These are phyloP conservation scores for Trichophaea hybrida DNA, from an alignment of 2,329 filamentous ascomycete genomes.

Conservation along the genomic window DNA sequence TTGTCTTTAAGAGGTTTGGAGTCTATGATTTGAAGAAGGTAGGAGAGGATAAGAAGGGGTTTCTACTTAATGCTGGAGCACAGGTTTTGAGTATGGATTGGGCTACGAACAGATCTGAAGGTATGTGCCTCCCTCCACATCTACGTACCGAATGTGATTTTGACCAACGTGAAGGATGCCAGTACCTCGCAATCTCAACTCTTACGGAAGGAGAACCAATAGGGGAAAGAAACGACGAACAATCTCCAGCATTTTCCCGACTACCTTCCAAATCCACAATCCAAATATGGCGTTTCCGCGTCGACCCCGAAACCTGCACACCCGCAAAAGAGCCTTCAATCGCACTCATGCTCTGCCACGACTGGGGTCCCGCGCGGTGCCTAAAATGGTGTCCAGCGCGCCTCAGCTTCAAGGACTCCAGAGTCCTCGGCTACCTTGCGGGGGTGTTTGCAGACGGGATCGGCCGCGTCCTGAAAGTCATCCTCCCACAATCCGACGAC, in stretches of 20 bases:
- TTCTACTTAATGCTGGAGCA: slow-evolving; percentile 35
- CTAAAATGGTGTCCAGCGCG: slow-evolving; percentile 38
- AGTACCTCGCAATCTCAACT: slow-evolving; percentile 36
- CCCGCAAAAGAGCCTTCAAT: slow-evolving; percentile 32
- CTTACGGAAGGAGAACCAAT: slow-evolving; percentile 12
- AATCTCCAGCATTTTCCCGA: slow-evolving; percentile 33
- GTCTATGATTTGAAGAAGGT: slow-evolving; percentile 15
- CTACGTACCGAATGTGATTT: background rate
- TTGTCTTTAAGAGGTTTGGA: slow-evolving; percentile 19
- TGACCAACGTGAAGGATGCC: slow-evolving; percentile 26
- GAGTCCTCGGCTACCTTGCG: slow-evolving; percentile 35
- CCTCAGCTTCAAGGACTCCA: slow-evolving; percentile 17
- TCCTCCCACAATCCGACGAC: slow-evolving; percentile 14
- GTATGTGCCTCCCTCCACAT: slow-evolving; percentile 5
- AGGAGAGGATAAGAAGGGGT: slow-evolving; percentile 24
- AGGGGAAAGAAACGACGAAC: slow-evolving; percentile 21
- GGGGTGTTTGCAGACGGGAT: slow-evolving; percentile 37
- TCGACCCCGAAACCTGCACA: slow-evolving; percentile 20
- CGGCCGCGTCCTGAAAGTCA: slow-evolving; percentile 31
- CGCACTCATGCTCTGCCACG: slow-evolving; percentile 35
- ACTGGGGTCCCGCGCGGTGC: slow-evolving; percentile 36
- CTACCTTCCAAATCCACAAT: slow-evolving; percentile 33
- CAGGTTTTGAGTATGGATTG: slow-evolving; percentile 32
- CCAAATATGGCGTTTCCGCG: slow-evolving; percentile 38
- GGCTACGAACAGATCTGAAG: slow-evolving; percentile 19